These are phyloP conservation scores for Casuarina cunninghamiana DNA, from an alignment of 306 rosid species.

Conservation along the genomic window DNA sequence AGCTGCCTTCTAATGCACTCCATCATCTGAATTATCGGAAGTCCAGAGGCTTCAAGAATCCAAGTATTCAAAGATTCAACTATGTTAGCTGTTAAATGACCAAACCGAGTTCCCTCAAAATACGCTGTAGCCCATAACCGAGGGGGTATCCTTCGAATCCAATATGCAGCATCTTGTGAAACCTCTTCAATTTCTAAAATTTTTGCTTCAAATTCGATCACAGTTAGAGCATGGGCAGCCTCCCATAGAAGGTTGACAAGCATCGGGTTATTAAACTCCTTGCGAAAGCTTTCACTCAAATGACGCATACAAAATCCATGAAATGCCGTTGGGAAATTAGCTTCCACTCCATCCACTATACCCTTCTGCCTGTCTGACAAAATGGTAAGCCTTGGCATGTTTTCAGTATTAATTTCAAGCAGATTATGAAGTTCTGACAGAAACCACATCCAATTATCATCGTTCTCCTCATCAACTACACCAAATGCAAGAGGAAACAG, in stretches of 20 bases:
- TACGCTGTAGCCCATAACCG: constrained; percentile 86
- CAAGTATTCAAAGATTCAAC: constrained; percentile 69
- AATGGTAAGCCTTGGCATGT: constrained; percentile 91
- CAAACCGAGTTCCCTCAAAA: constrained; percentile 81
- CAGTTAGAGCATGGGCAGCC: constrained; percentile 77
- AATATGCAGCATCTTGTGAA: constrained; percentile 81
- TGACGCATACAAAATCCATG: constrained; percentile 93
- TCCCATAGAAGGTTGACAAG: constrained; percentile 80
- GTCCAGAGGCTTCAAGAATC: constrained; percentile 84
- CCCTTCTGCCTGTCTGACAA: constrained; percentile 83
- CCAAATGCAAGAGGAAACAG: constrained; percentile 88
- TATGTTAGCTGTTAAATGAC: constrained; percentile 74
- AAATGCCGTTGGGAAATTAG: constrained; percentile 80
- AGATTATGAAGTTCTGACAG: constrained; percentile 78
- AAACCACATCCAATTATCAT: constrained; percentile 92
- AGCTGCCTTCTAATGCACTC: constrained; percentile 86
- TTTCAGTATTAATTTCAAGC: constrained; percentile 80
- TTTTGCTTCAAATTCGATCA: constrained; percentile 74
- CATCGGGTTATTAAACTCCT: constrained; percentile 75
- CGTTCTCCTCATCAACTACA: constrained; percentile 86
- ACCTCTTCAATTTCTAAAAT: constrained; percentile 68
- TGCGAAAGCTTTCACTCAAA: constrained; percentile 79
- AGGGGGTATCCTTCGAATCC: constrained; percentile 78
- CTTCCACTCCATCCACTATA: constrained; percentile 79
- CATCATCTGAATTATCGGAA: constrained; percentile 89